Evolutionary conservation across 2,329 filamentous ascomycete species (phyloP).

Genomic region (Geosmithia morbida): DNA sequence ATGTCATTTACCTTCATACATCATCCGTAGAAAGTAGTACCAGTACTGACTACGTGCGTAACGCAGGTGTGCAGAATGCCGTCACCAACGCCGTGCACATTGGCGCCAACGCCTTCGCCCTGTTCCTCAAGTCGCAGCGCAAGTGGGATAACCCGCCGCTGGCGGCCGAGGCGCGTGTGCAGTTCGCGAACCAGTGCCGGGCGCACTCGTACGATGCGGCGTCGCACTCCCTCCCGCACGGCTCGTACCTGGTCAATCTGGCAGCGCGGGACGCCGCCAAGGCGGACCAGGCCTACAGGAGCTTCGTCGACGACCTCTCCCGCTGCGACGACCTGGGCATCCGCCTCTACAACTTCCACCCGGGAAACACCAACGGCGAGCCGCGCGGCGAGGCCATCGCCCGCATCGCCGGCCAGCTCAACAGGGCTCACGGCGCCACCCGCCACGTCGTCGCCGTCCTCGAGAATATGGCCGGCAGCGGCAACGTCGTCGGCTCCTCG

Average conservation of each 20-base stretch:
- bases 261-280: constrained; percentile 71
- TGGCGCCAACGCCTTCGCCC: constrained; percentile 82
- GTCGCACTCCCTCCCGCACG: constrained; percentile 74
- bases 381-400: constrained; percentile 54
- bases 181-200: constrained; percentile 56
- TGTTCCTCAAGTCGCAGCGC: constrained; percentile 92
- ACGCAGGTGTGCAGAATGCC: constrained; percentile 72
- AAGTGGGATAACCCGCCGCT: constrained; percentile 85
- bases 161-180: constrained; percentile 46
- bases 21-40: background rate
- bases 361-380: constrained; percentile 63
- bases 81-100: constrained; percentile 66
- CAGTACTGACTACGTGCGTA: background rate
- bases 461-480: constrained; percentile 89
- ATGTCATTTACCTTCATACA: background rate
- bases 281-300: constrained; percentile 69
- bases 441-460: constrained; percentile 66
- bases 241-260: constrained; percentile 92
- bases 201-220: constrained; percentile 57
- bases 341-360: constrained; percentile 93
- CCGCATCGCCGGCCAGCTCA: constrained; percentile 71
- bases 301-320: constrained; percentile 76
- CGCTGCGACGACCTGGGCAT: constrained; percentile 82
- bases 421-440: constrained; percentile 66
- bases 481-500: constrained; percentile 72